Evolutionary conservation across 441 rosid genomes (phyloP).

Genomic region (Cnidoscolus chayamansa): DNA sequence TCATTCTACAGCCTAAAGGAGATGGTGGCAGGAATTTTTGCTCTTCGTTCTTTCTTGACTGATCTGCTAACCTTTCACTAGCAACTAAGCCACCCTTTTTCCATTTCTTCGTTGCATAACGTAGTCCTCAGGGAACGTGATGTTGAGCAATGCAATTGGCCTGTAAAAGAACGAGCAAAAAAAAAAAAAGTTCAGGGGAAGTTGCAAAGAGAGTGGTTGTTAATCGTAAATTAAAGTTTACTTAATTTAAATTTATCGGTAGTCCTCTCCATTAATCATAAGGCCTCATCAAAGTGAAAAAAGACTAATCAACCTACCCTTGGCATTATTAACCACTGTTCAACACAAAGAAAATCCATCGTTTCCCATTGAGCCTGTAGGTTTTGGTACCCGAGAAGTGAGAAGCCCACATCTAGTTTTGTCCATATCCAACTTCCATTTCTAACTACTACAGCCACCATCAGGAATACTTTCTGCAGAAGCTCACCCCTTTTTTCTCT

Average conservation of each 20-base stretch:
- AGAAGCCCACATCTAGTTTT: background rate
- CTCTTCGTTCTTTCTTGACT: background rate
- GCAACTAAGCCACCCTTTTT: constrained; percentile 35
- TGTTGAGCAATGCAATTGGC: background rate
- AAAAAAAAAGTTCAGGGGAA: background rate
- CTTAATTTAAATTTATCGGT: no score
- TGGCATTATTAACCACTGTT: no score
- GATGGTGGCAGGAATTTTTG: constrained; percentile 9
- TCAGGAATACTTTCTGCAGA: constrained; percentile 9
- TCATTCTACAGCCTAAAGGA: constrained; percentile 19
- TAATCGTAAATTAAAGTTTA: no score
- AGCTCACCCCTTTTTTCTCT: no score
- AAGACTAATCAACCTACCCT: no score
- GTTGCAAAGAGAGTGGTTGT: background rate
- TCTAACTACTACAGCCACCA: constrained; percentile 21
- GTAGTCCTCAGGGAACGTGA: constrained; percentile 52
- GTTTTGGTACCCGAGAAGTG: no score
- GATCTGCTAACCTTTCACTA: constrained; percentile 8
- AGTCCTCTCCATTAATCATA: no score
- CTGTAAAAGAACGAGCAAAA: background rate
- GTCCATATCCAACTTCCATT: constrained; percentile 14
- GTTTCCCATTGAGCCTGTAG: no score
- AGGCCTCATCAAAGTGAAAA: no score
- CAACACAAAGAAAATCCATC: no score
- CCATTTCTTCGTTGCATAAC: constrained; percentile 46